Evolutionary conservation across 495 filamentous ascomycete genomes (phyloP).

Genomic region (Hyaloscypha bicolor): DNA sequence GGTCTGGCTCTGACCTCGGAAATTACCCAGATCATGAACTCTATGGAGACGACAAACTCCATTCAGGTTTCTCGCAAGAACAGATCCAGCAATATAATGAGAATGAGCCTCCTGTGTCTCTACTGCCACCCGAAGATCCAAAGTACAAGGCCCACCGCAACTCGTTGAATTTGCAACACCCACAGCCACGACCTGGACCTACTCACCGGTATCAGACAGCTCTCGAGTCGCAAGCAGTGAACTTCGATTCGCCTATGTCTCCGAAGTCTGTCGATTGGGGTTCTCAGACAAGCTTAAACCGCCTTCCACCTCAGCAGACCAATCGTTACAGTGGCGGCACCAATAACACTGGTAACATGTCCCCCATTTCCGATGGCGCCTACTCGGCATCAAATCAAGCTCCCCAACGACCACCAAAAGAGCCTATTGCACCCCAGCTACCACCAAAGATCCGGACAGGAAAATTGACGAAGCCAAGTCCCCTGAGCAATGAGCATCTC

Average conservation of each 20-base stretch:
- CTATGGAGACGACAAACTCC: conserved; percentile 71
- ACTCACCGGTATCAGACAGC: conserved; percentile 80
- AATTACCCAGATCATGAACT: conserved; percentile 68
- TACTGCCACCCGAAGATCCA: conserved; percentile 78
- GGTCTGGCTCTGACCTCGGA: conserved; percentile 71
- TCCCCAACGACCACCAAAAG: conserved; percentile 56
- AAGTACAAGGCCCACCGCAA: conserved; percentile 92
- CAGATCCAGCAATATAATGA: conserved; percentile 38
- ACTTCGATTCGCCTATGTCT: conserved; percentile 65
- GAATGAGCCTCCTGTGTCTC: conserved; percentile 59
- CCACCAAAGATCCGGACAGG: conserved; percentile 29
- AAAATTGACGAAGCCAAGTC: conserved; percentile 34
- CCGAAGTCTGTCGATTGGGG: conserved; percentile 78
- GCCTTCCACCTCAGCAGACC: conserved; percentile 29
- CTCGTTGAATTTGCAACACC: conserved; percentile 86
- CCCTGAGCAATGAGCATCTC: conserved; percentile 33
- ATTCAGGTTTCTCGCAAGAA: conserved; percentile 59
- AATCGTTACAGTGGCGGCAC: conserved; percentile 50
- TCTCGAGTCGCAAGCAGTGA: conserved; percentile 77
- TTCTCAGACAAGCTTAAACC: conserved; percentile 43
- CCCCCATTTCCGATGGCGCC: conserved; percentile 44
- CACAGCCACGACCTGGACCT: conserved; percentile 82
- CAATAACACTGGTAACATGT: conserved; percentile 35
- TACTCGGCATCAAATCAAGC: conserved; percentile 30
- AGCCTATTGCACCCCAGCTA: conserved; percentile 39